Evolutionary conservation across 1,284 basidiomycete species (phyloP), one percentile per base, ranked within the genome.

Genomic region (Golubevia pallescens): DNA sequence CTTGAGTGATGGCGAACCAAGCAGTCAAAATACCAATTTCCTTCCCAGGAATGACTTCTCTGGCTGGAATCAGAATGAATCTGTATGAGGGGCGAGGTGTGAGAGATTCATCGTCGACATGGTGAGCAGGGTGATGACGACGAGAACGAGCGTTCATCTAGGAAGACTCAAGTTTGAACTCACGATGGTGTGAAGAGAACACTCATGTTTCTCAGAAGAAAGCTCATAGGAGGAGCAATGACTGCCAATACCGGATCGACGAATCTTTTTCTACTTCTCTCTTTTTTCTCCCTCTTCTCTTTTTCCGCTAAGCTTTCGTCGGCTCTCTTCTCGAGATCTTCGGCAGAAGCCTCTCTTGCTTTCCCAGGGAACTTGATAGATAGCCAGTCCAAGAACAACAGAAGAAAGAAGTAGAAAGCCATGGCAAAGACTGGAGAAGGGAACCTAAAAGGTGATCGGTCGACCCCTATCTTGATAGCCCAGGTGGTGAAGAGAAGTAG

Each of bases 21-120:
- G 66, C 78, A 0, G 71, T 70, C 52, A 80, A 62, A 57, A 77
- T 23, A 3, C 77, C 78, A 21, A 80, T 77, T 63, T 80, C 78
- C 19, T 55, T 66, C 2, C 69, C 75, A 3, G 60, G 62, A 23
- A 80, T 77, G 13, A 75, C 61, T 67, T 79, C 78, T 6, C 77
- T 52, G 19, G 75, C 75, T 0, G 78, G 78, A 60, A 80, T 78
- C 7, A 79, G 66, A 54, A 80, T 74, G 63, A 80, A 80, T 28
- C 34, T 38, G 34, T 38, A 38, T 4, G 10, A 10, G 10, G 34
- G 10, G 34, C 34, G 10, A 4, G 34, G 34, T 38, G 34, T n/a
- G n/a, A n/a, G 34, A 38, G 34, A 10, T 66, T 65, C 16, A 75
- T 72, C 8, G 76, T 80, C 20, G 78, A 80, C 75, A 77, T 77